Conservation (phyloP, 2,329 filamentous ascomycete species). For the Pseudogymnoascus pannorum region DNA sequence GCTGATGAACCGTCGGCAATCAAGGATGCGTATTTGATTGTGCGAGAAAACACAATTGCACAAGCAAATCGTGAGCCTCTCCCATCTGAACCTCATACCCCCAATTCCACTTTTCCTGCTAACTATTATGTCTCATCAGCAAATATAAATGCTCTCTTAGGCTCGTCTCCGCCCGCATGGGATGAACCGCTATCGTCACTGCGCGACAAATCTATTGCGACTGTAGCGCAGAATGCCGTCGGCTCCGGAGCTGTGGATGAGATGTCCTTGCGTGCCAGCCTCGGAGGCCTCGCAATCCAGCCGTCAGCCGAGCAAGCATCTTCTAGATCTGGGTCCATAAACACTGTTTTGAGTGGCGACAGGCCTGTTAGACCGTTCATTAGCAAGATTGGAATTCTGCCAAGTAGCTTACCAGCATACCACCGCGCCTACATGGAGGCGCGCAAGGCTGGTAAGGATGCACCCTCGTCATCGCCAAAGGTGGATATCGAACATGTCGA, state of each 20-base stretch:
- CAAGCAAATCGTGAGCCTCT: conserved; percentile 73
- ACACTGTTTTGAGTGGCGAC: conserved; percentile 24
- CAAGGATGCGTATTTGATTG: conserved; percentile 98
- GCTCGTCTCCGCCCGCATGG: conserved; percentile 48
- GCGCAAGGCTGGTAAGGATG: conserved; percentile 45
- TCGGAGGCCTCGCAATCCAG: neutral
- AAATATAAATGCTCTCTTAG: conserved; percentile 42
- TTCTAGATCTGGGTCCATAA: conserved; percentile 19
- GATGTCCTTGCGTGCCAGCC: neutral
- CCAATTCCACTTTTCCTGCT: conserved; percentile 2
- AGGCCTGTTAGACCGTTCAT: conserved; percentile 32
- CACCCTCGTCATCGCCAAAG: conserved; percentile 42
- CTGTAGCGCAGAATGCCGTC: neutral
- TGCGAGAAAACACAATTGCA: conserved; percentile 91
- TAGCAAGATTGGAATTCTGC: conserved; percentile 85
- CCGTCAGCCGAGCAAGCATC: neutral
- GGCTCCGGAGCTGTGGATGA: conserved; percentile 1
- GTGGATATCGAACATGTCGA: conserved; percentile 35
- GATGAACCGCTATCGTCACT: conserved; percentile 22
- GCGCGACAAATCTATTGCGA: conserved; percentile 4
- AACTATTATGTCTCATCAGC: conserved; percentile 23
- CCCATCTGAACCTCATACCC: neutral
- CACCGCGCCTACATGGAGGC: conserved; percentile 87
- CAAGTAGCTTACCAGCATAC: conserved; percentile 82
- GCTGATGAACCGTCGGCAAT: conserved; percentile 93